Percentiles rank a stretch among this genome's conserved stretches.
phyloP scores from a whole-genome alignment of 108 stramenopile genomes.

The Licmophora abbreviata region DNA sequence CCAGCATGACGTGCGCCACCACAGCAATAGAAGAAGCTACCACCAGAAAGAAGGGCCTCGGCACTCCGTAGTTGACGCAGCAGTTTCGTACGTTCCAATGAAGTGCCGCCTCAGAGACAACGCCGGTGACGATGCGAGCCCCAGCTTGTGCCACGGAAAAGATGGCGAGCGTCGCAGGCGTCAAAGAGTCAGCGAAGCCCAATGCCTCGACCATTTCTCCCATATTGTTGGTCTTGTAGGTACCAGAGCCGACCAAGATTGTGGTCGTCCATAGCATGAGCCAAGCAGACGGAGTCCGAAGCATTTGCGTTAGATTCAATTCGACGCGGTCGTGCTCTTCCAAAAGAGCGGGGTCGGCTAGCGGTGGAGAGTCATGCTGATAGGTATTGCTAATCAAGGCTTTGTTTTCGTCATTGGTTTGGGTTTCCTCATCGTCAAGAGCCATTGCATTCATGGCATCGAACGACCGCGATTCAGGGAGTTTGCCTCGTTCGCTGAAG shows the following conservation, averaged over 20 bases:
- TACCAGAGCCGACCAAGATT: slow-evolving; percentile 74
- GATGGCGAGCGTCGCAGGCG: slow-evolving; percentile 65
- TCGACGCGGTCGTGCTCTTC: too few relatives aligned
- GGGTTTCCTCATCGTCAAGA: background rate
- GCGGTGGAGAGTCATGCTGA: too few relatives aligned
- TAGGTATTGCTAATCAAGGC: too few relatives aligned
- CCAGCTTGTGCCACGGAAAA: slow-evolving; percentile 76
- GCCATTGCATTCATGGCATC: background rate
- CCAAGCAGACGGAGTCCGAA: slow-evolving; percentile 57
- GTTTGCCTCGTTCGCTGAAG: background rate
- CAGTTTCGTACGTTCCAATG: background rate
- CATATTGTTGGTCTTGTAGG: slow-evolving; percentile 76
- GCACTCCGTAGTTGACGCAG: slow-evolving; percentile 25
- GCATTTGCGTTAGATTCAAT: slow-evolving; percentile 62
- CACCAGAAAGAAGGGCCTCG: slow-evolving; percentile 67
- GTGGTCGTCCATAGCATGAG: slow-evolving; percentile 75
- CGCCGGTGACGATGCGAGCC: slow-evolving; percentile 64
- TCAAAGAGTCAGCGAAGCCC: slow-evolving; percentile 40
- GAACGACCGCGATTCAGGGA: background rate
- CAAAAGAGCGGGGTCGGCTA: too few relatives aligned
- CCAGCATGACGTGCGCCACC: slow-evolving; percentile 50
- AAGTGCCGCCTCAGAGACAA: slow-evolving; percentile 42
- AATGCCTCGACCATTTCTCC: slow-evolving; percentile 80
- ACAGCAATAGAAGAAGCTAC: slow-evolving; percentile 52
- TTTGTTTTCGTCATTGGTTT: too few relatives aligned